Percentiles rank a stretch among this genome's conserved stretches.
These are phyloP conservation scores for Tetrahymena elliotti DNA, from an alignment of 73 alveolate genomes.

Conservation along the genomic window DNA sequence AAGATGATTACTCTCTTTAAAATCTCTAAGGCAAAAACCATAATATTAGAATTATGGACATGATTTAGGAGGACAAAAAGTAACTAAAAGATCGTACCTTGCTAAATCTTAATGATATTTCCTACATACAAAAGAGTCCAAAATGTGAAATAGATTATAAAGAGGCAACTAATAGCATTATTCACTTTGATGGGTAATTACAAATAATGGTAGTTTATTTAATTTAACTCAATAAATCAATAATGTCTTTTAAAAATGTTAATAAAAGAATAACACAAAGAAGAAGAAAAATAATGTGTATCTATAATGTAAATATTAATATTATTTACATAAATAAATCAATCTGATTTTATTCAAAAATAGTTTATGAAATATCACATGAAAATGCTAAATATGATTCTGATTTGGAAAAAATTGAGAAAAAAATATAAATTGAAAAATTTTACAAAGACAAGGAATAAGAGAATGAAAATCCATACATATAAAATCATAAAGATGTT, in stretches of 20 bases:
- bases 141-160: neutral
- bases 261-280: neutral
- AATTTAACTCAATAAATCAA: too few relatives aligned
- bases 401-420: neutral
- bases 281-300: neutral
- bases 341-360: neutral
- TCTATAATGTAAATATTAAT: neutral
- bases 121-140: neutral
- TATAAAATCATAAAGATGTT: neutral
- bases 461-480: neutral
- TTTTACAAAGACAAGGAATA: neutral
- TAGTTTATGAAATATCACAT: neutral
- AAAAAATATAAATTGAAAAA: neutral
- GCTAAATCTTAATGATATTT: neutral
- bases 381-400: neutral
- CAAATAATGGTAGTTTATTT: neutral
- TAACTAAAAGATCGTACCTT: neutral
- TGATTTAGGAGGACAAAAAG: neutral
- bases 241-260: too few relatives aligned
- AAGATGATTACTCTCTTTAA: neutral
- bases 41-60: neutral
- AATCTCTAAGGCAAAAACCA: neutral
- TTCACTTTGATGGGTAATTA: neutral
- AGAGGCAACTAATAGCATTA: neutral
- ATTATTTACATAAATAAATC: neutral